phyloP scores from a whole-genome alignment of 441 rosid species.

The Populus hybrid region DNA sequence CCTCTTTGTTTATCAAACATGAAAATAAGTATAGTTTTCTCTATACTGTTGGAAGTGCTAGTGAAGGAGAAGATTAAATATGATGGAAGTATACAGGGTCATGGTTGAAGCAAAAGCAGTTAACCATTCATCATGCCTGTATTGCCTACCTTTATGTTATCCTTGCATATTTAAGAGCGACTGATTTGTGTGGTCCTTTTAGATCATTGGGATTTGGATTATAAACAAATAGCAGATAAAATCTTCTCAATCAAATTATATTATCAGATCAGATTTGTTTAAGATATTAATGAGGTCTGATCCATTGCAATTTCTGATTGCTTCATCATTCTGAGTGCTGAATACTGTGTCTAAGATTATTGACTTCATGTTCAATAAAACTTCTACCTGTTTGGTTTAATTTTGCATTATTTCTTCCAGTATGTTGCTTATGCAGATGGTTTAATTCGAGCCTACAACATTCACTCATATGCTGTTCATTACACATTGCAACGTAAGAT shows the following conservation, averaged over 20 bases:
- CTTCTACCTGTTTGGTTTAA: conserved; percentile 14
- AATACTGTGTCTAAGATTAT: not conserved
- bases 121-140: too few relatives aligned
- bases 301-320: conserved; percentile 2
- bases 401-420: conserved; percentile 43
- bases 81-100: not conserved
- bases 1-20: not conserved
- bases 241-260: not conserved
- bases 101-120: not conserved
- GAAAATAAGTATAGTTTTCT: not conserved
- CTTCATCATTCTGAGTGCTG: not conserved
- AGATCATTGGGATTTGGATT: not conserved
- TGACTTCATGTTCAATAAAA: not conserved
- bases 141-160: too few relatives aligned
- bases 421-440: conserved; percentile 99
- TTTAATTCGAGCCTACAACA: conserved; percentile 95
- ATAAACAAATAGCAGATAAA: not conserved
- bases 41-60: not conserved
- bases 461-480: conserved; percentile 87
- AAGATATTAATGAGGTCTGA: not conserved
- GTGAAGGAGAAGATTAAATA: not conserved
- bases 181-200: not conserved
- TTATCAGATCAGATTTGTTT: too few relatives aligned
- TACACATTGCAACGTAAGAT: conserved; percentile 92
- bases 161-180: not conserved